Conservation (phyloP, 148 eudicot species). For the Diospyros kaki region DNA sequence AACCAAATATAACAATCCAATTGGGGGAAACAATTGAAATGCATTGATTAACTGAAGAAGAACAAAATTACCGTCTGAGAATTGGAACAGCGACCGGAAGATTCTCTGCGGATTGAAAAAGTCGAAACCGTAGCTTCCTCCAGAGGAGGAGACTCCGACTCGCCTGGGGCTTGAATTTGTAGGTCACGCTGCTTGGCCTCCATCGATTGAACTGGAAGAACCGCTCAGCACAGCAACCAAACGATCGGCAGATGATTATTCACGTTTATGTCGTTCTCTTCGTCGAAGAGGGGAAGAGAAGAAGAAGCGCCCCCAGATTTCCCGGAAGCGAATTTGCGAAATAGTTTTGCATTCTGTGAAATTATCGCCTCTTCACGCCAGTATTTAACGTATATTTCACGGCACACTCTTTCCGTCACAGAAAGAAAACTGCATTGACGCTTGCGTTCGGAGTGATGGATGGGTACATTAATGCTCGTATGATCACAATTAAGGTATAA, state of each 20-base stretch:
- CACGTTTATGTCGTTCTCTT: too few relatives aligned
- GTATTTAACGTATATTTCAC: too few relatives aligned
- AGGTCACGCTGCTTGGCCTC: background rate
- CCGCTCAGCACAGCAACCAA: background rate
- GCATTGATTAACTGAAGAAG: background rate
- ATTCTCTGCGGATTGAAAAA: background rate
- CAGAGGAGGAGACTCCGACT: background rate
- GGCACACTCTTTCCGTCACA: too few relatives aligned
- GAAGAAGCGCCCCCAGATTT: background rate
- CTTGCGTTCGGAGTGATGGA: too few relatives aligned
- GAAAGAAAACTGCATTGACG: too few relatives aligned
- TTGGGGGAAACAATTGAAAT: background rate
- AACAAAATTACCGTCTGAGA: slow-evolving; percentile 11
- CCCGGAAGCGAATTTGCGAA: background rate
- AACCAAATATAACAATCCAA: background rate
- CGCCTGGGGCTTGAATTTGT: background rate
- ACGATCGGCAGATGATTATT: background rate
- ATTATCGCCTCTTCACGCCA: too few relatives aligned
- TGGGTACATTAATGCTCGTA: too few relatives aligned
- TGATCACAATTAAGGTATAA: too few relatives aligned
- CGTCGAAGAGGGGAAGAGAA: background rate
- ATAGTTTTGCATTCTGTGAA: too few relatives aligned
- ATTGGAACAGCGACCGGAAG: background rate
- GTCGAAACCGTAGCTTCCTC: slow-evolving; percentile 13
- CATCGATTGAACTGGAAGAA: background rate